phyloP scores from a whole-genome alignment of 139 green algal genomes.

The Chlorella sp. region DNA sequence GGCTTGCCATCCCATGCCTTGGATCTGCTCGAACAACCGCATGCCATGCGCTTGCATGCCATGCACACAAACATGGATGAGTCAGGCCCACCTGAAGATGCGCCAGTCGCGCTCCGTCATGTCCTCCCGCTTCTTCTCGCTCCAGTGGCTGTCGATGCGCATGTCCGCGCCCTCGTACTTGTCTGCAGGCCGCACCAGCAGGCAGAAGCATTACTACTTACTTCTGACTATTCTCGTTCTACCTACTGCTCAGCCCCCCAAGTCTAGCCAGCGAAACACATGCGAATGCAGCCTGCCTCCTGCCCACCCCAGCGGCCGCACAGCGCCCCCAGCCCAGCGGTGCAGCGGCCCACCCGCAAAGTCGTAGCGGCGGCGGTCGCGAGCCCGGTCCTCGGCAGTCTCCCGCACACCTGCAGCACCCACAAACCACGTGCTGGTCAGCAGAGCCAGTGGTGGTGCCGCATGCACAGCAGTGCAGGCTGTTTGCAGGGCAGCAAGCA shows the following conservation, averaged over 20 bases:
- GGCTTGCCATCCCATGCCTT: too few species aligned
- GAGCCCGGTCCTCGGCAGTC: constrained; percentile 67
- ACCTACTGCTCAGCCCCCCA: too few species aligned
- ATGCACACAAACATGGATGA: too few species aligned
- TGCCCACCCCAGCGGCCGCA: too few species aligned
- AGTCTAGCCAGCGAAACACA: too few species aligned
- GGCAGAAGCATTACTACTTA: too few species aligned
- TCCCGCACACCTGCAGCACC: constrained; percentile 56
- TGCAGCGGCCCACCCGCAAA: background rate
- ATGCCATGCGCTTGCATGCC: too few species aligned
- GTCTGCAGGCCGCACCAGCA: constrained; percentile 65
- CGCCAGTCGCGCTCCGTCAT: constrained; percentile 99
- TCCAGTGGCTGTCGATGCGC: constrained; percentile 83
- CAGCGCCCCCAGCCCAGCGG: background rate
- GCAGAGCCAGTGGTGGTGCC: background rate
- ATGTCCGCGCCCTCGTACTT: constrained; percentile 79
- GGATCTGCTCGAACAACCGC: too few species aligned
- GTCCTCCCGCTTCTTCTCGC: constrained; percentile 85
- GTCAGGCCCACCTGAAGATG: constrained; percentile 85
- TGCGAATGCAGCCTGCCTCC: too few species aligned
- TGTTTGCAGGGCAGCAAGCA: too few species aligned
- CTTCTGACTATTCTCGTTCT: too few species aligned
- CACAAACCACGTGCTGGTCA: background rate
- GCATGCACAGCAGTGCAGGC: background rate
- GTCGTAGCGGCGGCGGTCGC: constrained; percentile 45